Evolutionary conservation across 2,329 filamentous ascomycete genomes (phyloP), one percentile per base, ranked within the genome.

Genomic region (Leptographium wingfieldii): DNA sequence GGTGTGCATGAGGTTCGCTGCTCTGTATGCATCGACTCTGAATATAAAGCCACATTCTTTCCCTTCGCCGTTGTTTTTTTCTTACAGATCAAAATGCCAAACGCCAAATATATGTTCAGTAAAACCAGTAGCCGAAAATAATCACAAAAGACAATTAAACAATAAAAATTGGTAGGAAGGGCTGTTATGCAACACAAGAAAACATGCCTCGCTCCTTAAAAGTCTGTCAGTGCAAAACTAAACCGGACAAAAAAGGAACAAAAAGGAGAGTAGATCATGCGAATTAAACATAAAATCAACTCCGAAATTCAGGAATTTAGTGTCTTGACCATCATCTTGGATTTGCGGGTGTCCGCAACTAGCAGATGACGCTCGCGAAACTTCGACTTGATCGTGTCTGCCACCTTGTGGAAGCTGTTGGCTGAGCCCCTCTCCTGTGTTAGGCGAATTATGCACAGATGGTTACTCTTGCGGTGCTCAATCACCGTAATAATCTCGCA

Each of bases 381-480:
- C 19, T 90, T 81, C 25, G 81, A 77, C 65, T 86, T 80, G 66
- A 96, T 78, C 3, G 87, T 87, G 61, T 91, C 87, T 31, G 95
- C 82, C 11, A 96, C 88, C 68, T 84, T 85, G 69, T 90, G 82
- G 74, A 97, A 95, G 66, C 88, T 94, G 67, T 87, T 94, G 46
- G 90, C 91, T 1, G 92, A 92, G n/a, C 92, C 94, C 61, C 86
- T 86, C 69, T 94, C 90, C 69, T 96, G 92, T 1, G 88, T 92
- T 70, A 96, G 90, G 43, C 90, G 86, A 35, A 89, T 84, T 64
- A 96, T 84, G 70, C 87, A 88, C 59, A 96, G 80, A 55, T 86
- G 86, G 54, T 83, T 85, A 64, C 84, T 85, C 67, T 83, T 86
- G 55, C 89, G 89, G 68, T 94, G 88, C 73, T 96, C 89, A 63